Evolutionary conservation across 1,139 yeast species (phyloP), one percentile per base, ranked within the genome.

Genomic region (Candida freyschussii): DNA sequence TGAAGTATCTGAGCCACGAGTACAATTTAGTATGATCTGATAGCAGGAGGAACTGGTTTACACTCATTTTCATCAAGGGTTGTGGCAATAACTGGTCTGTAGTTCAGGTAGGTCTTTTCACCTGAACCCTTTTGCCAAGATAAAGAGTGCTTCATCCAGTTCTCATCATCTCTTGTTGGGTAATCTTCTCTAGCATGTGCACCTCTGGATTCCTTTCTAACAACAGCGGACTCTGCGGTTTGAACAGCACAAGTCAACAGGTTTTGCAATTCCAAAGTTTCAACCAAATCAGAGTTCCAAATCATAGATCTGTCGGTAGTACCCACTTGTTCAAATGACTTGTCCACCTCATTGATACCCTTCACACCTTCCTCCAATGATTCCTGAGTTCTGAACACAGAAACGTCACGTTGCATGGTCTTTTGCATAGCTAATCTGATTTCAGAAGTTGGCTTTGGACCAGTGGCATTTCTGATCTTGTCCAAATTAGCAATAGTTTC

Each of bases 131-230:
- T 57, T 70, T 91, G 97, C 86, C 94, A 91, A 34, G 97, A 85
- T 59, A 91, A 71, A 33, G 96, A 76, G 67, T 91, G 98, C 72
- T 91, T 91, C 93, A 87, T 86, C 98, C 98, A 91, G 72, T 86
- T 70, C 41, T 59, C 87, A 60, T 91, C 98, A 57, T 91, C 95
- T 78, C 98, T 86, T 43, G 78, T 80, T 56, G 94, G 96, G 70
- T 65, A 89, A 64, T 91, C 98, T 65, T 91, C 98, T 72, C 97
- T 83, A 45, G 98, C 97, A 58, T 91, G 98, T 34, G 98, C 98
- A 70, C 98, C 98, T 74, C 98, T 86, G 30, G 96, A 87, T 70
- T 91, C 98, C 57, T 70, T 81, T 75, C 98, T 85, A 39, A 87
- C 95, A 44, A 93, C 89, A 33, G 98, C 98, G 41, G 95, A 78